Conservation (phyloP, 768 basidiomycete genomes). For the Kwoniella dejecticola region DNA sequence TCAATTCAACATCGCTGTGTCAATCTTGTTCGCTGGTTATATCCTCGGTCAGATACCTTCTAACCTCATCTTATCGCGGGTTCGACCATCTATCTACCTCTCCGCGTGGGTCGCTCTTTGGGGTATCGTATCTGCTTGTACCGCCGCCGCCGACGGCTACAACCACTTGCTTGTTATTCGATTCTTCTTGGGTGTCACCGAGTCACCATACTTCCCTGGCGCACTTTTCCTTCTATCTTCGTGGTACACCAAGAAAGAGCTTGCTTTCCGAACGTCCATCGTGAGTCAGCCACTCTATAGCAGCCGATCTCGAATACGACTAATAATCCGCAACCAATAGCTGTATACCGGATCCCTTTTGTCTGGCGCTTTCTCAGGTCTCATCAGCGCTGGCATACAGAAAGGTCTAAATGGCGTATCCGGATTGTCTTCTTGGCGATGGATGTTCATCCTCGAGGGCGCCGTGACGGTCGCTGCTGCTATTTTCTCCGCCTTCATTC, state of each 20-base stretch:
- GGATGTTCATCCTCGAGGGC: slow-evolving; percentile 52
- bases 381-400: slow-evolving; percentile 76
- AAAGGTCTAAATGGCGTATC: slow-evolving; percentile 69
- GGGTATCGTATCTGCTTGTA: slow-evolving; percentile 29
- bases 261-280: slow-evolving; percentile 29
- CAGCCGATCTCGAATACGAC: too few relatives aligned
- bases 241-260: slow-evolving; percentile 47
- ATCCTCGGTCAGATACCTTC: slow-evolving; percentile 45
- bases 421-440: slow-evolving; percentile 75
- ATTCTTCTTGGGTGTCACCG: slow-evolving; percentile 42
- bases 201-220: slow-evolving; percentile 51
- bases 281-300: slow-evolving; percentile 55
- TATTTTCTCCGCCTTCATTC: slow-evolving; percentile 18
- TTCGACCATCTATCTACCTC: slow-evolving; percentile 26
- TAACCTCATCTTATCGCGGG: slow-evolving; percentile 40
- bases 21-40: slow-evolving; percentile 48
- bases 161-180: slow-evolving; percentile 34
- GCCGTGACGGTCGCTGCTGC: slow-evolving; percentile 27
- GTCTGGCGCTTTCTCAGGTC: slow-evolving; percentile 40
- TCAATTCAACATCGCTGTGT: slow-evolving; percentile 39
- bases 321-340: too few relatives aligned
- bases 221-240: slow-evolving; percentile 47
- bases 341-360: slow-evolving; percentile 36
- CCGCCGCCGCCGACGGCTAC: slow-evolving; percentile 39
- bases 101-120: slow-evolving; percentile 14